These are phyloP conservation scores for Patellaria atrata DNA, from an alignment of 495 filamentous ascomycete species.

Conservation along the genomic window DNA sequence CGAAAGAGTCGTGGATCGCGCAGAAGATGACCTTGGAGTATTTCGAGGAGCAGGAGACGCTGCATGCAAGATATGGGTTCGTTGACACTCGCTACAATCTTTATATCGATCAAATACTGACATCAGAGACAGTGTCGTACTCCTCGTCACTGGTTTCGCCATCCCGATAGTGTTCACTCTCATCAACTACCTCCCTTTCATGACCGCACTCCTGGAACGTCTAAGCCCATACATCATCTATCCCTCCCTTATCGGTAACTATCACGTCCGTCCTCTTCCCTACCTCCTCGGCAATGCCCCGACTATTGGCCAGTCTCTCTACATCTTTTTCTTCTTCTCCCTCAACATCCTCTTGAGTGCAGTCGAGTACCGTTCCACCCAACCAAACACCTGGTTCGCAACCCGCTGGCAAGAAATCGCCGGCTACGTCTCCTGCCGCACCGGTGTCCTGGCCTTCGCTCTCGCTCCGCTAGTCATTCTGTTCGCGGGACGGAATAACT, in stretches of 20 bases:
- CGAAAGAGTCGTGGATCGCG: constrained; percentile 1
- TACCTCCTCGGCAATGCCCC: constrained; percentile 26
- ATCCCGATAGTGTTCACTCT: constrained; percentile 24
- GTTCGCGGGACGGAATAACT: constrained; percentile 31
- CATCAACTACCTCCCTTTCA: constrained; percentile 22
- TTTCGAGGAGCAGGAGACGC: constrained; percentile 3
- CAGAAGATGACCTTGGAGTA: not conserved
- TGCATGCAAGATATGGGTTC: constrained; percentile 5
- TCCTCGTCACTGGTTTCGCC: constrained; percentile 23
- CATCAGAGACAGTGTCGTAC: constrained; percentile 13
- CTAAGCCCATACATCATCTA: constrained; percentile 25
- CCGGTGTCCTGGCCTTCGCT: constrained; percentile 27
- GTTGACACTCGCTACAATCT: too few species aligned
- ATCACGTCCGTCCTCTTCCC: constrained; percentile 18
- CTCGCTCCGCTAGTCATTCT: constrained; percentile 28
- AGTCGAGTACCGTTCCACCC: constrained; percentile 19
- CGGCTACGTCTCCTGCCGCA: constrained; percentile 29
- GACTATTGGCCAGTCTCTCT: constrained; percentile 29
- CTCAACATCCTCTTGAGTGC: constrained; percentile 31
- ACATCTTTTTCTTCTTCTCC: constrained; percentile 26
- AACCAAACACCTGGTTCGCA: constrained; percentile 22
- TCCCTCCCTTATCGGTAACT: constrained; percentile 26
- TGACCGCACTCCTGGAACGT: constrained; percentile 8
- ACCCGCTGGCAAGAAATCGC: constrained; percentile 22
- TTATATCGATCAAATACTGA: too few species aligned